These are phyloP conservation scores for Mycena vulgaris DNA, from an alignment of 768 basidiomycete genomes.

Conservation along the genomic window DNA sequence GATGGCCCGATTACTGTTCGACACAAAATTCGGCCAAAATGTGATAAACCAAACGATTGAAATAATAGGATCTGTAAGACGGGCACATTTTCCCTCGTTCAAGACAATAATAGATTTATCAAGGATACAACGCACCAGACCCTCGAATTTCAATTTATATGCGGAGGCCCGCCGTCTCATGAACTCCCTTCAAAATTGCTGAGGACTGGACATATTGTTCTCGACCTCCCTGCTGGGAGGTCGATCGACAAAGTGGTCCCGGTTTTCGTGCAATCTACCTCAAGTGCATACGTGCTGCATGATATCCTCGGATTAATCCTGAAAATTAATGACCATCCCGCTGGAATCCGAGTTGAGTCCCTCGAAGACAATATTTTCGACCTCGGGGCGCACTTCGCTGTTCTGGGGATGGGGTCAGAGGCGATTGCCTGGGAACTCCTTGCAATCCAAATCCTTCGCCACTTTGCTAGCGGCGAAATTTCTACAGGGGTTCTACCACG, in stretches of 20 bases:
- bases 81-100: not conserved
- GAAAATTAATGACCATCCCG: not conserved
- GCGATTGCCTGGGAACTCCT: not conserved
- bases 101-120: not conserved
- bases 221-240: not conserved
- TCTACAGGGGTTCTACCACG: not conserved
- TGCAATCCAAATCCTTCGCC: not conserved
- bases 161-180: not conserved
- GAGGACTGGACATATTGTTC: too few relatives aligned
- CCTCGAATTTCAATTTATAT: not conserved
- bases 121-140: not conserved
- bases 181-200: not conserved
- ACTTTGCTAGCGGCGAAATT: not conserved
- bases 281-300: not conserved
- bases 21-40: not conserved
- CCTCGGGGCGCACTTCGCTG: not conserved
- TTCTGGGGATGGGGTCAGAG: not conserved
- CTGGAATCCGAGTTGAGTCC: not conserved
- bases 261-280: not conserved
- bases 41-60: not conserved
- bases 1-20: not conserved
- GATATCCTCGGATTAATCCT: not conserved
- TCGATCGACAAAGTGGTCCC: not conserved
- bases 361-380: not conserved
- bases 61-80: conserved; percentile 15